Conservation (phyloP, 176 grass and related monocot genomes). For the Musa acuminata region DNA sequence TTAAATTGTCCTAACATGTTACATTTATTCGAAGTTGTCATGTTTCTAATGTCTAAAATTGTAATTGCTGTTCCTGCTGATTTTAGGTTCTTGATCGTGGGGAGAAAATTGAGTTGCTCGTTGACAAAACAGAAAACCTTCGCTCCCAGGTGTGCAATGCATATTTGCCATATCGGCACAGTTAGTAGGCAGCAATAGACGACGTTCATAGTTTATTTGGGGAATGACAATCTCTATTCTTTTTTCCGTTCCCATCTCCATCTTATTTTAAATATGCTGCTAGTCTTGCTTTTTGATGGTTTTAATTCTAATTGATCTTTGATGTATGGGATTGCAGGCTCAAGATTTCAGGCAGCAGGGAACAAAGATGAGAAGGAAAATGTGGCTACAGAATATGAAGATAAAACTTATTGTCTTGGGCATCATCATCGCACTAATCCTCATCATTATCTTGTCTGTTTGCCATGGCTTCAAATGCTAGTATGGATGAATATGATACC, state of each 20-base stretch:
- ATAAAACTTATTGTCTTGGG: neutral
- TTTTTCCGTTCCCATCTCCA: too few species aligned
- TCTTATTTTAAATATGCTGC: neutral
- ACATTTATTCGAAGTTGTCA: neutral
- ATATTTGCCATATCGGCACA: neutral
- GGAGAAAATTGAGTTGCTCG: neutral
- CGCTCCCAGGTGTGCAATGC: neutral
- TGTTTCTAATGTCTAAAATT: neutral
- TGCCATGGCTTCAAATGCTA: slow-evolving; percentile 4
- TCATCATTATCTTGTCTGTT: neutral
- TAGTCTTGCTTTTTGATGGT: neutral
- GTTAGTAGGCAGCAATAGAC: neutral
- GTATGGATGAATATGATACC: too few species aligned
- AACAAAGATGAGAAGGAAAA: neutral
- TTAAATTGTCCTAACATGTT: neutral
- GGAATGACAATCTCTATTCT: neutral
- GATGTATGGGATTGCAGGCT: neutral
- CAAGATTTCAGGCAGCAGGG: neutral
- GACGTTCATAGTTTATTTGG: neutral
- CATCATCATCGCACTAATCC: neutral
- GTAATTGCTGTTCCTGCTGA: neutral
- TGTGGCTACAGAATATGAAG: slow-evolving; percentile 2
- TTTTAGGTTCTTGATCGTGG: neutral
- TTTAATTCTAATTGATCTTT: neutral
- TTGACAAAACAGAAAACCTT: slow-evolving; percentile 1